Base-by-base conservation (phyloP, 352 stramenopile species). In the Phytophthora uliginosa region DNA sequence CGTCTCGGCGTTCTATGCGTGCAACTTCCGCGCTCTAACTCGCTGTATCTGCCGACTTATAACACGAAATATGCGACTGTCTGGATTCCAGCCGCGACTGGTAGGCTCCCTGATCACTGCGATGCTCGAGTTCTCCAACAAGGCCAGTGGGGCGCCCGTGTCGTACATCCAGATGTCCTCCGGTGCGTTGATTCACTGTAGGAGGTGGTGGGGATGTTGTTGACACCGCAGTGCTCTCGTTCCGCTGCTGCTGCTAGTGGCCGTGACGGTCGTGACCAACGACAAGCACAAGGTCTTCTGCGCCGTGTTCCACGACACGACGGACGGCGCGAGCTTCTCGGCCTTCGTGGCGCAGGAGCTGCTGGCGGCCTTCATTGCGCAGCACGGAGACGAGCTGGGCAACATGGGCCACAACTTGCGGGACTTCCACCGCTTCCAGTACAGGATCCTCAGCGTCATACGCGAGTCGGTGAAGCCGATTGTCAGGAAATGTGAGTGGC, bases 91-190 rank as follows among this genome's bases (percentile, higher is more conserved):
- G 89, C 91, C 93, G 28, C 87, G 92, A 52, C 73, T 98, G 34
- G 86, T 98, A 50, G 93, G 93, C 7, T 97, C 92, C 33, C 81
- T 98, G 20, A 82, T 98, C 69, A 98, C 91, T 7, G 91, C 94
- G 10, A 97, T 98, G 86, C 80, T 98, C 66, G 93, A 98, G 81
- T 98, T 98, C 79, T 95, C 89, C 24, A 83, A 82, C 45, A 95
- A 98, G 71, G 93, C 93, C 8, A 97, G 89, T 8, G 94, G 94
- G 24, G 86, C 93, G 58, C 92, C 89, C 13, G 92, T 98, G 15
- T 96, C 89, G 26, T 97, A 97, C 71, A 97, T 98, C 52, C 89
- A 98, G 60, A 85, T 98, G 64, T 89, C 84, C 22, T 86, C 81
- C 40, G 84, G 89, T 95, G 69, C 58, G 79, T 71, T 61, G 6